Base-by-base conservation (phyloP, 1,284 basidiomycete genomes). In the Tilletia caries region DNA sequence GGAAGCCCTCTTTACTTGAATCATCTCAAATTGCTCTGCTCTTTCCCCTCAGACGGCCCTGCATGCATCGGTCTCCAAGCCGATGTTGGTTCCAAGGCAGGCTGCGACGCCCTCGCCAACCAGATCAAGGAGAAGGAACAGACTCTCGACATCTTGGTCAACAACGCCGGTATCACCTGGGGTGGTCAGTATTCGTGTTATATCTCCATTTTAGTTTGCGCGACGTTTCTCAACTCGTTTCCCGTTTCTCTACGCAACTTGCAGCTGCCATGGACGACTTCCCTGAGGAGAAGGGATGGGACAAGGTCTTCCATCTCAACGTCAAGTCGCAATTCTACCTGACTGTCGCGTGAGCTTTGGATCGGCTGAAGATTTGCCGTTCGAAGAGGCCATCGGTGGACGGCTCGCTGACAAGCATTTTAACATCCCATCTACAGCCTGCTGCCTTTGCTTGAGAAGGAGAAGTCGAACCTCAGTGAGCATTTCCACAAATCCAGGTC, bases 241-340 rank as follows among this genome's bases (percentile, higher is more conserved):
- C n/a, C n/a, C n/a, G n/a, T n/a, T n/a, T n/a, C n/a, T n/a, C n/a
- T n/a, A n/a, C n/a, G n/a, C 43, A 25, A 6, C 27, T 27, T 27
- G 18, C 25, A 62, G 58, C 89, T 1, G 87, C 88, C 0, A 91
- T 88, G 80, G 85, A 88, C 27, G 87, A 91, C 76, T 89, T 92
- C 73, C 91, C 91, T 0, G 85, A 86, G 67, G 78, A 79, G 52
- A 79, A 84, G 73, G 92, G 92, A 1, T 94, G 92, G 92, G 92
- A 94, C 78, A 77, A 78, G 69, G 75, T 77, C 34, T 82, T 82
- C 65, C 72, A 79, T 48, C 66, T 82, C 52, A 82, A 82, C 65
- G 80, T 82, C 69, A 82, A 82, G 75, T 75, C 73, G 41, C 80
- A 81, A 64, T 82, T 82, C 70, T 82, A 82, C 73, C 68, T 82